Percentiles rank a stretch among this genome's conserved stretches.
Conservation (phyloP, 1,139 yeast genomes). For the Candida sanyaensis region DNA sequence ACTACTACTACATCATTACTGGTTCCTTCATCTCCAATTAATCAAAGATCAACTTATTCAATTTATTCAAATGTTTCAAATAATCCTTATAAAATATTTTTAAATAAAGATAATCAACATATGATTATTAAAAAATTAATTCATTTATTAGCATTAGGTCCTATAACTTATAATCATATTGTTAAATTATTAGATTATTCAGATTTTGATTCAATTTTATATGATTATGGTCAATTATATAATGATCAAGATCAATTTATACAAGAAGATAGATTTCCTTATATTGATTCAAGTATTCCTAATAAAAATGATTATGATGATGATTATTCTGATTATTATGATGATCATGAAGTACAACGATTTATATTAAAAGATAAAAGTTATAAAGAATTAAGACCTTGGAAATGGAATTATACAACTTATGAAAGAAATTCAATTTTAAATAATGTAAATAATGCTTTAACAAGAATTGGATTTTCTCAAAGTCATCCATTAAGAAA, state of each 20-base stretch:
- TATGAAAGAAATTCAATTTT: constrained; percentile 35
- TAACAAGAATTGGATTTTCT: constrained; percentile 45
- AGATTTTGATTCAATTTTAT: constrained; percentile 15
- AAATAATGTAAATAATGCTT: constrained; percentile 38
- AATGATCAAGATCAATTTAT: constrained; percentile 35
- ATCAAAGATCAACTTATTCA: background rate
- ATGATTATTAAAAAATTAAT: constrained; percentile 29
- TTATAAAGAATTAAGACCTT: constrained; percentile 44
- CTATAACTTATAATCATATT: constrained; percentile 22
- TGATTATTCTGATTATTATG: constrained; percentile 5
- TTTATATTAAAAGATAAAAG: constrained; percentile 42
- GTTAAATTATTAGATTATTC: constrained; percentile 10
- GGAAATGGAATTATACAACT: constrained; percentile 39
- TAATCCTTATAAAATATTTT: constrained; percentile 9
- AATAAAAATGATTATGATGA: constrained; percentile 7
- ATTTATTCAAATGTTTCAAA: background rate
- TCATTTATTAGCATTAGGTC: constrained; percentile 42
- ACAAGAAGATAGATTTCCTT: constrained; percentile 35
- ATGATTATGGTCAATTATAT: constrained; percentile 30
- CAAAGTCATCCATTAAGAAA: constrained; percentile 47
- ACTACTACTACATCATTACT: no score
- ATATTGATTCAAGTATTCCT: constrained; percentile 6
- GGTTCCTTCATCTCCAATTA: constrained; percentile 1
- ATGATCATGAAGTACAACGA: constrained; percentile 6
- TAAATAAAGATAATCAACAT: constrained; percentile 26